Base-by-base conservation (phyloP, 1,139 yeast genomes). In the Magnusiomyces magnusii region DNA sequence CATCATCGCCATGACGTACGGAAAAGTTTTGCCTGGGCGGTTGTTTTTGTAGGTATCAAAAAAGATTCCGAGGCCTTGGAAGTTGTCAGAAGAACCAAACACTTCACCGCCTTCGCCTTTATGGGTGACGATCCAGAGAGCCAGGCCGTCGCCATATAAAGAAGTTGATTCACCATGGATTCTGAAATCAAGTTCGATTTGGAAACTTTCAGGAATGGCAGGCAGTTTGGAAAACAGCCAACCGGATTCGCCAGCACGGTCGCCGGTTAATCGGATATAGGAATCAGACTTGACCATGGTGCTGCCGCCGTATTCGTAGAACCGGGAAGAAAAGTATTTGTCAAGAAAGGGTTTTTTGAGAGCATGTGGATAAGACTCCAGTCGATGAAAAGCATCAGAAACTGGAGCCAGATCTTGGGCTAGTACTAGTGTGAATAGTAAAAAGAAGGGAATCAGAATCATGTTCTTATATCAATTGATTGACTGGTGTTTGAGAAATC, bases 31-130 rank as follows among this genome's bases (percentile, higher is more conserved):
- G 1, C 90, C 90, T 39, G 83, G 76, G 49, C 80, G 76, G 57
- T 86, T 85, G 67, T 90, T 90, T 63, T 84, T 82, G 72, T 86
- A 90, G 3, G 96, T 89, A 71, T 90, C 97, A 59, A 90, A 72
- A 70, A 87, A 80, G 24, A 90, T 71, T 1, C 88, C 95, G 59
- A 87, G 73, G 7, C 97, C 97, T 34, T 77, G 80, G 71, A 86
- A 87, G 53, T 73, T 70, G 70, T 87, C 87, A 53, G 76, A 71
- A 58, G 83, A 80, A 1, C 96, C 97, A 72, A 90, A 87, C 17
- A 89, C 90, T 56, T 86, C 83, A 10, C 71, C 72, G 9, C 60
- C 62, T 56, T 73, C 68, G 27, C 83, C 76, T 47, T 78, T 80
- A 53, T 75, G 71, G 54, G 81, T 81, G 1, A 88, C 75, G 56